Evolutionary conservation across 805 yeast species (phyloP).

Genomic region (Metschnikowia orientalis): DNA sequence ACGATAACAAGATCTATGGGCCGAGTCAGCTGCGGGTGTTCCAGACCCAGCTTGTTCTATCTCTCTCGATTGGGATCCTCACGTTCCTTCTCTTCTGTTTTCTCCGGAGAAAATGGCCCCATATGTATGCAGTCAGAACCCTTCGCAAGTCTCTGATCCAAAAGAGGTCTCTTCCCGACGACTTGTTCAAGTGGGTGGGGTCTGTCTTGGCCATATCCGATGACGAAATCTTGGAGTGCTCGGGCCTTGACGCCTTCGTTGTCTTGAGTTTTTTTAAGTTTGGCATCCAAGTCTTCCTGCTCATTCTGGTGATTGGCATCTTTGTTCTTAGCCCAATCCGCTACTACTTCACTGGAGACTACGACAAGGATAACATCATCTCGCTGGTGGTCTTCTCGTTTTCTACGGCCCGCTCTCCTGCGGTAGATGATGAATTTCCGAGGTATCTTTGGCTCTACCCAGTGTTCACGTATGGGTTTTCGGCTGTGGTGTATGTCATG

Average conservation of each 20-base stretch:
- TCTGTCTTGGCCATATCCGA: slow-evolving; percentile 24
- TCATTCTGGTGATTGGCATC: slow-evolving; percentile 23
- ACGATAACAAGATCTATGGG: slow-evolving; percentile 30
- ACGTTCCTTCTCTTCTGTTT: slow-evolving; percentile 49
- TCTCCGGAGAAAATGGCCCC: slow-evolving; percentile 51
- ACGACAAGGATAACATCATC: slow-evolving; percentile 36
- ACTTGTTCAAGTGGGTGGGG: slow-evolving; percentile 24
- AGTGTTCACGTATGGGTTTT: slow-evolving; percentile 52
- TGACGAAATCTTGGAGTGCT: slow-evolving; percentile 21
- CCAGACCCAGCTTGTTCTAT: slow-evolving; percentile 49
- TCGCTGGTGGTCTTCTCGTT: slow-evolving; percentile 11
- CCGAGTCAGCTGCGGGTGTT: slow-evolving; percentile 54
- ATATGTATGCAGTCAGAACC: slow-evolving; percentile 53
- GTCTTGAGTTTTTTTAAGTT: slow-evolving; percentile 37
- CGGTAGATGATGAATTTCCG: slow-evolving; percentile 35
- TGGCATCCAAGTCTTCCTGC: slow-evolving; percentile 22
- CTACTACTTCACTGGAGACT: slow-evolving; percentile 38
- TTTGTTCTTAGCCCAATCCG: slow-evolving; percentile 36
- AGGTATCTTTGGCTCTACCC: slow-evolving; percentile 50
- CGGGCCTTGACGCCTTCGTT: slow-evolving; percentile 31
- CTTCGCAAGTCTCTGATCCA: slow-evolving; percentile 38
- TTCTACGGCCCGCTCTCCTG: slow-evolving; percentile 17
- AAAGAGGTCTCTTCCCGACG: slow-evolving; percentile 38
- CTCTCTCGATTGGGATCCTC: slow-evolving; percentile 42
- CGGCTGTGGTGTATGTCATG: slow-evolving; percentile 43